Percentiles rank a stretch among this genome's conserved stretches.
Conservation (phyloP, 371 early-diverging fungal species). For the Amoeboaphelidium protococcarum region DNA sequence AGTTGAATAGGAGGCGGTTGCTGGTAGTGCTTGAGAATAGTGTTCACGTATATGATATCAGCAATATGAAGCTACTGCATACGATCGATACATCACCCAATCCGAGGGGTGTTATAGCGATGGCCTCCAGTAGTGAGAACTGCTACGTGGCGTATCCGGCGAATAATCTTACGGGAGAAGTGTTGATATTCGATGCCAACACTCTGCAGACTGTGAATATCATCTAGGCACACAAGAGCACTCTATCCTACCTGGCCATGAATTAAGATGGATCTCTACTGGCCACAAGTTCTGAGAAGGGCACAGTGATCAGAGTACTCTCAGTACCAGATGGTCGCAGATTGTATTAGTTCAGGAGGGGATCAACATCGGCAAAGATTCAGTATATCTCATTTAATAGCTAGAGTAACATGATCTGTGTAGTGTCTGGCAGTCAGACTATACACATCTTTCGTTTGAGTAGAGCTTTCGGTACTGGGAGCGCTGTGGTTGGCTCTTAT, state of each 20-base stretch:
- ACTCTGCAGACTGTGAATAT: slow-evolving; percentile 58
- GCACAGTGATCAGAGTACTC: slow-evolving; percentile 86
- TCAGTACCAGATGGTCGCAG: slow-evolving; percentile 57
- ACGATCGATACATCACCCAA: slow-evolving; percentile 87
- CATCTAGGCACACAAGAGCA: slow-evolving; percentile 74
- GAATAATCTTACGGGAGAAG: slow-evolving; percentile 35
- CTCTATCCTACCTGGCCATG: slow-evolving; percentile 51
- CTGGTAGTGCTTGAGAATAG: slow-evolving; percentile 68
- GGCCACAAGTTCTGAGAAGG: slow-evolving; percentile 83
- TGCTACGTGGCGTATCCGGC: slow-evolving; percentile 82
- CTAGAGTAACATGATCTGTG: slow-evolving; percentile 45
- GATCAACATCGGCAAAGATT: slow-evolving; percentile 68
- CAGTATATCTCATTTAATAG: slow-evolving; percentile 69
- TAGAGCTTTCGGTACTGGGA: slow-evolving; percentile 1
- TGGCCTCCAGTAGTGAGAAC: slow-evolving; percentile 77
- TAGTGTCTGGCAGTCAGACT: slow-evolving; percentile 76
- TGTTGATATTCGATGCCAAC: slow-evolving; percentile 63
- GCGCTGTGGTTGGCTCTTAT: neutral
- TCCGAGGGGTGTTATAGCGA: slow-evolving; percentile 45
- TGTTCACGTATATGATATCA: slow-evolving; percentile 37
- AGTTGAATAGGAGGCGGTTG: slow-evolving; percentile 70
- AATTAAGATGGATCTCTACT: slow-evolving; percentile 65
- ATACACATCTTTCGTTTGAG: slow-evolving; percentile 85
- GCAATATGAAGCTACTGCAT: slow-evolving; percentile 82
- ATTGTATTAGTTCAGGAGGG: slow-evolving; percentile 80